Base-by-base conservation (phyloP, 192 early-diverging fungal genomes). In the Coemansia sp. region DNA sequence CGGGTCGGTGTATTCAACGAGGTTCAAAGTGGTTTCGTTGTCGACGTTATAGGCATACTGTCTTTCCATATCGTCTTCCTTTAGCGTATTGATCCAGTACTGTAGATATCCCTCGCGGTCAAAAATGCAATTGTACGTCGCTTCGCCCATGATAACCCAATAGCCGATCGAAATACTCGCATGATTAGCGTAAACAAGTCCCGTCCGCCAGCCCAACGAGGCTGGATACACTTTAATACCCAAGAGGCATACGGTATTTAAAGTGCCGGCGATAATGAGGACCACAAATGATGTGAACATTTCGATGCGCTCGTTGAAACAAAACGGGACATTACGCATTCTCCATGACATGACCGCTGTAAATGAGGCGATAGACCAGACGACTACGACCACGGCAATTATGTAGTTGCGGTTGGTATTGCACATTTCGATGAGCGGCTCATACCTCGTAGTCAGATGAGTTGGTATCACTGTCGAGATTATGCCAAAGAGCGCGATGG, bases 111-210 rank as follows among this genome's bases (percentile, higher is more conserved):
- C 62, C 29, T 63, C 50, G 17, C 62, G 69, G 36, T 64, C 23
- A 31, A 64, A 58, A 3, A 65, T 46, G 19, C 63, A 65, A 17
- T 71, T 62, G 21, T 37, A 71, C 0, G 55, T 65, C 0, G 63
- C 63, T 37, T 71, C 57, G 50, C 68, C 62, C 68, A 70, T 70
- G 25, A 70, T 46, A 19, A 63, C 53, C 69, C 69, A 71, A 37
- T 60, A 65, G 1, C 45, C 63, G 7, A 61, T 36, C 0, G 41
- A 65, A 17, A 63, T 63, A 15, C 69, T 34, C 0, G 57, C 23
- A 19, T 71, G 69, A 51, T 65, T 65, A n/a, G 58, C 38, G n/a
- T 65, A 71, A 7, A 71, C 27, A 39, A 65, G 69, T 1, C 25
- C 27, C 41, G 19, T 71, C 3, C 69, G 63, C 69, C 69, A 71